phyloP scores from a whole-genome alignment of 176 grass and related monocot genomes.

The Triticum urartu region DNA sequence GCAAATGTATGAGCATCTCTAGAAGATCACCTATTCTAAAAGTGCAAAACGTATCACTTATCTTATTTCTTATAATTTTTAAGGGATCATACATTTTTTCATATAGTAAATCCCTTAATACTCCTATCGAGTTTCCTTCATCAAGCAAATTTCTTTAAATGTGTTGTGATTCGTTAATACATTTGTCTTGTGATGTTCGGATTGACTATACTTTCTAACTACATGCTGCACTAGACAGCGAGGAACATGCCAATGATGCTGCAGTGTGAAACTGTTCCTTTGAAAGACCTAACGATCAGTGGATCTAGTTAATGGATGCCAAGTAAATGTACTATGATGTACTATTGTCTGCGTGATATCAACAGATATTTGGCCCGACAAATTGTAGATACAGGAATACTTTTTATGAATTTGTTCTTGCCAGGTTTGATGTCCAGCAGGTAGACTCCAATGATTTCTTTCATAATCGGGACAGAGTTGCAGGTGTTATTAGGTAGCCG shows the following conservation, averaged over 20 bases:
- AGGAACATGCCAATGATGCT: too few species aligned
- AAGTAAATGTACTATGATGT: neutral
- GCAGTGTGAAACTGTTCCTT: neutral
- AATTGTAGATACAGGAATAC: conserved; percentile 31
- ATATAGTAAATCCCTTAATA: neutral
- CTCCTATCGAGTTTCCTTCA: neutral
- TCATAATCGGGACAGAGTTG: conserved; percentile 13
- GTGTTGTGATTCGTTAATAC: neutral
- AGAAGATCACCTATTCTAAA: too few species aligned
- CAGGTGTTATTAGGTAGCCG: conserved; percentile 5
- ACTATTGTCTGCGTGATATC: neutral
- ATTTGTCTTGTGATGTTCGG: neutral
- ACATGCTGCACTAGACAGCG: too few species aligned
- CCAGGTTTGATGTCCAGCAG: conserved; percentile 18
- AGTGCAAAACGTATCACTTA: too few species aligned
- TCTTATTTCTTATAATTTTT: neutral
- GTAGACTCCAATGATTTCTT: conserved; percentile 19
- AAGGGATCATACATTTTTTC: too few species aligned
- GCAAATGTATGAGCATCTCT: too few species aligned
- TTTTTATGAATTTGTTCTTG: conserved; percentile 35
- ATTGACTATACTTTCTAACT: too few species aligned
- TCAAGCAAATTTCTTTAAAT: neutral
- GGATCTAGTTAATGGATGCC: neutral
- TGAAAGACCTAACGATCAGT: neutral
- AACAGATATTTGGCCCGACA: conserved; percentile 7